phyloP scores from a whole-genome alignment of 306 rosid genomes.

The Bauhinia variegata region DNA sequence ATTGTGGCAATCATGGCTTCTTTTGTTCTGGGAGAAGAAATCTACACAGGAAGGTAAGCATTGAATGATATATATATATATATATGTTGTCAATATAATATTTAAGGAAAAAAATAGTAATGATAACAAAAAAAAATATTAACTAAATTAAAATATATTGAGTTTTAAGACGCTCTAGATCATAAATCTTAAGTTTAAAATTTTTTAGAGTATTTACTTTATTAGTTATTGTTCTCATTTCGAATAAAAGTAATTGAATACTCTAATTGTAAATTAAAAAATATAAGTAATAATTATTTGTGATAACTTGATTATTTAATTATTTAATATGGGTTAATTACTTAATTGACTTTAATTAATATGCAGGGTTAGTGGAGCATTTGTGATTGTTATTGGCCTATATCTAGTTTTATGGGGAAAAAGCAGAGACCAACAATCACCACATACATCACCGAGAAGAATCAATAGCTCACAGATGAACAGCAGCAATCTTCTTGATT shows the following conservation, averaged over 20 bases:
- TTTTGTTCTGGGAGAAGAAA: slow-evolving; percentile 43
- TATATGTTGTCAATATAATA: too few relatives aligned
- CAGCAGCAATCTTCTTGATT: neutral
- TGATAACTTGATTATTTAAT: neutral
- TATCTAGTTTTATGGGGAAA: slow-evolving; percentile 49
- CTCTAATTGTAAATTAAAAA: too few relatives aligned
- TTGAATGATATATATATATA: neutral
- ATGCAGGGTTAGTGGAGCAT: slow-evolving; percentile 43
- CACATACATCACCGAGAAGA: neutral
- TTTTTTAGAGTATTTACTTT: too few relatives aligned
- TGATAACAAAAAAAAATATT: too few relatives aligned
- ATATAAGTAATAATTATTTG: neutral
- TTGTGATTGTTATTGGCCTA: slow-evolving; percentile 37
- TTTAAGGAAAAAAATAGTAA: too few relatives aligned
- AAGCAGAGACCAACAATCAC: slow-evolving; percentile 32
- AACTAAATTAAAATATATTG: too few relatives aligned
- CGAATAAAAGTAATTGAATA: too few relatives aligned
- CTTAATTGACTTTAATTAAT: too few relatives aligned
- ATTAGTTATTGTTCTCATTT: too few relatives aligned
- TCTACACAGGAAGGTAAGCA: slow-evolving; percentile 54
- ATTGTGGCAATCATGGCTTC: slow-evolving; percentile 54
- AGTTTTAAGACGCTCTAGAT: too few relatives aligned
- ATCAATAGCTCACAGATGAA: slow-evolving; percentile 12
- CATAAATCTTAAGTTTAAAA: too few relatives aligned
- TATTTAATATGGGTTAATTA: neutral